These are phyloP conservation scores for Aspergillus steynii DNA, from an alignment of 495 filamentous ascomycete genomes.

Conservation along the genomic window DNA sequence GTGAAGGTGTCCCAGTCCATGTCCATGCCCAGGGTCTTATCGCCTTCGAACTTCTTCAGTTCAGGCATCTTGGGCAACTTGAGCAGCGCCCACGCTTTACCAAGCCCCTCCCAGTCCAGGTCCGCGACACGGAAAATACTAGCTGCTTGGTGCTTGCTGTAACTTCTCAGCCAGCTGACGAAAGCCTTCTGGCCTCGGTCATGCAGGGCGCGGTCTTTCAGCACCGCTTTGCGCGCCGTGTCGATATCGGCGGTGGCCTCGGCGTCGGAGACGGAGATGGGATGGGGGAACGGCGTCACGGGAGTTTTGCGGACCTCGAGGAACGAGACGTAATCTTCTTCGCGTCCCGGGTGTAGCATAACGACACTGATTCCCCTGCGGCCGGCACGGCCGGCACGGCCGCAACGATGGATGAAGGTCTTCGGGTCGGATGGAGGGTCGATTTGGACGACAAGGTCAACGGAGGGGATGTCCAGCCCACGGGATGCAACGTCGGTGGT, in stretches of 20 bases:
- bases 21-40: slow-evolving; percentile 60
- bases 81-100: slow-evolving; percentile 78
- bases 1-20: slow-evolving; percentile 62
- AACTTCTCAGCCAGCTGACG: slow-evolving; percentile 87
- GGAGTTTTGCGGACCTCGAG: slow-evolving; percentile 89
- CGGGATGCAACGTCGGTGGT: slow-evolving; percentile 85
- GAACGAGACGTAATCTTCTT: slow-evolving; percentile 88
- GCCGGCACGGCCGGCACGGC: slow-evolving; percentile 88
- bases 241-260: slow-evolving; percentile 55
- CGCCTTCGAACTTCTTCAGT: slow-evolving; percentile 65
- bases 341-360: slow-evolving; percentile 76
- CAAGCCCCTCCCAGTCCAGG: slow-evolving; percentile 81
- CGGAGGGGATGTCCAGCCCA: slow-evolving; percentile 90
- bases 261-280: slow-evolving; percentile 52
- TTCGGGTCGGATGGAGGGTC: slow-evolving; percentile 93
- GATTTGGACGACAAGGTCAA: slow-evolving; percentile 91
- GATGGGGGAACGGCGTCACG: slow-evolving; percentile 59
- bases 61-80: slow-evolving; percentile 95
- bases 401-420: slow-evolving; percentile 91
- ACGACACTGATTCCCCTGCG: slow-evolving; percentile 82
- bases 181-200: slow-evolving; percentile 89
- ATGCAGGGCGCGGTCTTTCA: slow-evolving; percentile 75
- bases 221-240: slow-evolving; percentile 60
- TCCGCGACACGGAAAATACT: slow-evolving; percentile 87
- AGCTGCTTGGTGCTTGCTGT: slow-evolving; percentile 85